These are phyloP conservation scores for Lonicera japonica DNA, from an alignment of 129 eudicot species.

Conservation along the genomic window DNA sequence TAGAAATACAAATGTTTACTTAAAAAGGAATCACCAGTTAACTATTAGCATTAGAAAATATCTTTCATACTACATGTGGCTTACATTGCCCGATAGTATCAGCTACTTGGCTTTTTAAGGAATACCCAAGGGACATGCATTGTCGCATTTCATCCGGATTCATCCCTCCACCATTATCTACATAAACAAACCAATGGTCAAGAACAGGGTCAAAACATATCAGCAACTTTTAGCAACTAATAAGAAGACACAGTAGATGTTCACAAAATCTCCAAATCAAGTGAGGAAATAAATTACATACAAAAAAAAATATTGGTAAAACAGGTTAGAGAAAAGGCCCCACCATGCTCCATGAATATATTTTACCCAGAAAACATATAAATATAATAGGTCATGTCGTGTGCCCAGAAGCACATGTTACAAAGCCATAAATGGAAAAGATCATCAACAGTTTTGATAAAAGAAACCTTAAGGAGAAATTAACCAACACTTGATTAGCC, in stretches of 20 bases:
- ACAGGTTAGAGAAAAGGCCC: background rate
- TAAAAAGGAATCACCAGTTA: background rate
- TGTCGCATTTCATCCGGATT: constrained; percentile 85
- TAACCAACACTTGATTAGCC: background rate
- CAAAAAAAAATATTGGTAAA: background rate
- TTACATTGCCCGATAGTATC: constrained; percentile 91
- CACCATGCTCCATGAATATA: background rate
- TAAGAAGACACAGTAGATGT: background rate
- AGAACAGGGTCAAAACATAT: background rate
- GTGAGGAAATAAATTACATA: background rate
- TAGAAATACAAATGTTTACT: background rate
- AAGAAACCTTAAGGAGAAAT: background rate
- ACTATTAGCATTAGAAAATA: background rate
- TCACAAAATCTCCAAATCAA: too few relatives aligned
- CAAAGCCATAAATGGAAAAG: background rate
- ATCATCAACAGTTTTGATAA: too few relatives aligned
- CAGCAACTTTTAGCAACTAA: background rate
- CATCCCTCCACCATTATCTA: constrained; percentile 98
- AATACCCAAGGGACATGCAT: constrained; percentile 97
- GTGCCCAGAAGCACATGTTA: too few relatives aligned
- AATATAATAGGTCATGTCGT: background rate
- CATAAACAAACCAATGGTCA: constrained; percentile 7
- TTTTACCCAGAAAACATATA: background rate
- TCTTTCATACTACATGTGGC: constrained; percentile 2
- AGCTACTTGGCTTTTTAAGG: constrained; percentile 72